A percentile compares a stretch with the other conserved stretches of the same genome.
Evolutionary conservation across 2,329 filamentous ascomycete species (phyloP).

Genomic region (Hymenoscyphus repandus): DNA sequence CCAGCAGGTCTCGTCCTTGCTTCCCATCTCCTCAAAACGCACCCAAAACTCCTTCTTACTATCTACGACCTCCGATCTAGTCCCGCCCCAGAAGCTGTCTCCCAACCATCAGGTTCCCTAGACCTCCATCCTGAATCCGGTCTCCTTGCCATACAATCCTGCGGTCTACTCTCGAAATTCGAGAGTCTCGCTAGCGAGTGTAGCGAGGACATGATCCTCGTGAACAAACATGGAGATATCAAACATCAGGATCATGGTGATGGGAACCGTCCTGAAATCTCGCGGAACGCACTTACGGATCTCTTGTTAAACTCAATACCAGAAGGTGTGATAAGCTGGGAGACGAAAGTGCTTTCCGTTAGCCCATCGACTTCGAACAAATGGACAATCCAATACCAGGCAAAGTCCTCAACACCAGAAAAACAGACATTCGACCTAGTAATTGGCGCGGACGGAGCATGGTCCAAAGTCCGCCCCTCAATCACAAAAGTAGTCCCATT

Average conservation of each 20-base stretch:
- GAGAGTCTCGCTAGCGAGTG: constrained; percentile 25
- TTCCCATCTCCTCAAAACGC: constrained; percentile 5
- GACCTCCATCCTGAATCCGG: constrained; percentile 45
- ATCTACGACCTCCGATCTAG: constrained; percentile 18
- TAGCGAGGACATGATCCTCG: constrained; percentile 31
- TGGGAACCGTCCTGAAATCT: constrained; percentile 7
- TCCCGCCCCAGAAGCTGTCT: neutral
- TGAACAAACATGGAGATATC: constrained; percentile 31
- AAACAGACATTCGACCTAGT: constrained; percentile 33
- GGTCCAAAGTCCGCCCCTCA: constrained; percentile 34
- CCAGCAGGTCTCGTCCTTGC: constrained; percentile 15
- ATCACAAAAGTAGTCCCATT: constrained; percentile 30
- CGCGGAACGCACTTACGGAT: constrained; percentile 10
- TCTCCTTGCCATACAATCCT: constrained; percentile 39
- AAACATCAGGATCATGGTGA: neutral
- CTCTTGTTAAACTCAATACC: constrained; percentile 8
- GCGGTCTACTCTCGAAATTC: constrained; percentile 42
- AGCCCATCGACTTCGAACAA: neutral
- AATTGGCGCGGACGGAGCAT: constrained; percentile 38
- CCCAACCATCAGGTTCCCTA: constrained; percentile 36
- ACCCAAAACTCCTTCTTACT: constrained; percentile 5
- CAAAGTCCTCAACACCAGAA: constrained; percentile 3
- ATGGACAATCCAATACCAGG: constrained; percentile 12
- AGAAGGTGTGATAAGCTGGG: constrained; percentile 34
- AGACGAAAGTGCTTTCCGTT: constrained; percentile 30